phyloP scores from a whole-genome alignment of 2,329 filamentous ascomycete species.

The Phyllosticta ampelicida region DNA sequence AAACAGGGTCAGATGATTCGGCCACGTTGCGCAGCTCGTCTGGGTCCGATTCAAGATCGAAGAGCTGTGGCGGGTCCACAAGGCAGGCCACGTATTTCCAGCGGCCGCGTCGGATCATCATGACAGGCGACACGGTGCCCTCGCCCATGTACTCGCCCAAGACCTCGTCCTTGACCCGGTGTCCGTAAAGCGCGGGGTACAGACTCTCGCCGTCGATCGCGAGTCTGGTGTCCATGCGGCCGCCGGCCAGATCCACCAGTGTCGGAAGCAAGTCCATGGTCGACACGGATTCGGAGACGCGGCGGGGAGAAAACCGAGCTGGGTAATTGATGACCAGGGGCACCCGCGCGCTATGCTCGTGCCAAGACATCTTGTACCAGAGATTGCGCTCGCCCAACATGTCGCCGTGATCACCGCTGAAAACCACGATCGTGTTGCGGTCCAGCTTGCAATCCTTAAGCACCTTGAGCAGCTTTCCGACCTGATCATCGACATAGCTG shows the following conservation, averaged over 20 bases:
- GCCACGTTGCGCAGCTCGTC: constrained; percentile 65
- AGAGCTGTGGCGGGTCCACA: constrained; percentile 74
- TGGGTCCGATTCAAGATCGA: constrained; percentile 66
- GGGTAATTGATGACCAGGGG: constrained; percentile 80
- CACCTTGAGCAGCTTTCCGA: constrained; percentile 69
- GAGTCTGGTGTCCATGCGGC: constrained; percentile 56
- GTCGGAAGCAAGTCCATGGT: constrained; percentile 86
- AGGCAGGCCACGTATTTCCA: constrained; percentile 91
- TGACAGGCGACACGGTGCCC: constrained; percentile 75
- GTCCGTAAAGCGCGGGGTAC: constrained; percentile 61
- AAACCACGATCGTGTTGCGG: constrained; percentile 82
- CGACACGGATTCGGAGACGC: constrained; percentile 73
- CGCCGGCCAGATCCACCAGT: constrained; percentile 70
- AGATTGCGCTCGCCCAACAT: constrained; percentile 89
- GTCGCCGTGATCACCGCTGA: constrained; percentile 88
- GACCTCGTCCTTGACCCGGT: constrained; percentile 55
- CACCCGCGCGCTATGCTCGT: constrained; percentile 80
- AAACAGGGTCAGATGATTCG: constrained; percentile 27
- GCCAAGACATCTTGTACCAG: constrained; percentile 99
- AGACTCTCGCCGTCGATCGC: constrained; percentile 79
- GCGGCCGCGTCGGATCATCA: constrained; percentile 83
- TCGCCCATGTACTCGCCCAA: constrained; percentile 93
- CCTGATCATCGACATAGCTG: constrained; percentile 87
- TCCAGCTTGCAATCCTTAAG: constrained; percentile 70
- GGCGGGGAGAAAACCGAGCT: constrained; percentile 60